Evolutionary conservation across 306 rosid species (phyloP).

Genomic region (Canavalia ensiformis): DNA sequence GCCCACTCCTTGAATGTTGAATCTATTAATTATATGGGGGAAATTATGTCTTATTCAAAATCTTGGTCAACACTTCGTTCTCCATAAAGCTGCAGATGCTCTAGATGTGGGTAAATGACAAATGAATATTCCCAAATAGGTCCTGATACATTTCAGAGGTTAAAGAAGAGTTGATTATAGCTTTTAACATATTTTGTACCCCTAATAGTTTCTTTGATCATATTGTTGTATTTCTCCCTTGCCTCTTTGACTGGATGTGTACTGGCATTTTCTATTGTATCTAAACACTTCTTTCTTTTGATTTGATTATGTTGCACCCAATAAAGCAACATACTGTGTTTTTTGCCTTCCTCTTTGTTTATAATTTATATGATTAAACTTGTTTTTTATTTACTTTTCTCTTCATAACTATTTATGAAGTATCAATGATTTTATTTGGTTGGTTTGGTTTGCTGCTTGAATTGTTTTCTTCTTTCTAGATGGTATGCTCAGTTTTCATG

Average conservation of each 20-base stretch:
- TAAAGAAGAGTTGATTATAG: conserved; percentile 12
- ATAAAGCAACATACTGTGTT: not conserved
- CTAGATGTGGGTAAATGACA: conserved; percentile 21
- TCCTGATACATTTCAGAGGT: conserved; percentile 28
- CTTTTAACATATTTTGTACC: conserved; percentile 21
- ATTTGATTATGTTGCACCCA: not conserved
- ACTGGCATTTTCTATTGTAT: not conserved
- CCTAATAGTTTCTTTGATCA: conserved; percentile 7
- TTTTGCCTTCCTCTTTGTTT: not conserved
- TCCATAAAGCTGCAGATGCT: conserved; percentile 28
- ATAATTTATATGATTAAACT: not conserved
- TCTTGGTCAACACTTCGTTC: conserved; percentile 15
- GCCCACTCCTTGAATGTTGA: conserved; percentile 16
- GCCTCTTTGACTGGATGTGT: not conserved
- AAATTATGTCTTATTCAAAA: not conserved
- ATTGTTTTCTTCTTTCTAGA: not conserved
- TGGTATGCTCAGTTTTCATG: not conserved
- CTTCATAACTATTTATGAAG: not conserved
- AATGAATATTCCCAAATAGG: conserved; percentile 10
- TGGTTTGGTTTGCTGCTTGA: not conserved
- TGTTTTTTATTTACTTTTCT: not conserved
- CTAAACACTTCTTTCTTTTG: not conserved
- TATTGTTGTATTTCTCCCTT: not conserved
- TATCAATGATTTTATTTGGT: not conserved
- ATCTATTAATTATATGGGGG: conserved; percentile 37